Percentiles rank a stretch among this genome's conserved stretches.
Evolutionary conservation across 2,329 filamentous ascomycete species (phyloP).

Genomic region (Coleophoma eucalyptorum): DNA sequence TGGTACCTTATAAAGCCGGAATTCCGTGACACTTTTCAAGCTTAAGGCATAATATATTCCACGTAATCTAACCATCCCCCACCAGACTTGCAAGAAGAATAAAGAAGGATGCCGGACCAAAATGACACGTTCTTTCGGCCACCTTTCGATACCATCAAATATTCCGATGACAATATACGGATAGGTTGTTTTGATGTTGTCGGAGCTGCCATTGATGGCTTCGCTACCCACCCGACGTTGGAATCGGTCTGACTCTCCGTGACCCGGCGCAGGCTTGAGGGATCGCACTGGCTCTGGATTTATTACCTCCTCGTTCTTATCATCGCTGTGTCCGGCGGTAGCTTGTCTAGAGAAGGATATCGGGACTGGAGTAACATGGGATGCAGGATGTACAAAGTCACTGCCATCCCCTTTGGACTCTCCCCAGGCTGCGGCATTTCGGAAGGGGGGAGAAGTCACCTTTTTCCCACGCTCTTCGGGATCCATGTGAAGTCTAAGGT

Average conservation of each 20-base stretch:
- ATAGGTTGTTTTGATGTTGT: not conserved
- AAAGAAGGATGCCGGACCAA: not conserved
- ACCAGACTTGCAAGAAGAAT: not conserved
- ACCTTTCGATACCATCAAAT: not conserved
- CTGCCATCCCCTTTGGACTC: not conserved
- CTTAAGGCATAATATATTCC: not conserved
- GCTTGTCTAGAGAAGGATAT: not conserved
- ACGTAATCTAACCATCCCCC: not conserved
- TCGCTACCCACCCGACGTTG: not conserved
- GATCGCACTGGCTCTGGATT: not conserved
- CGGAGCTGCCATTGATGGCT: not conserved
- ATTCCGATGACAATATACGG: not conserved
- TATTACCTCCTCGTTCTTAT: not conserved
- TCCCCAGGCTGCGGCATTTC: not conserved
- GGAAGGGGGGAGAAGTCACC: not conserved
- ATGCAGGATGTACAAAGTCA: not conserved
- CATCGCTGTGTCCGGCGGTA: not conserved
- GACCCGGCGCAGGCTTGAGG: not conserved
- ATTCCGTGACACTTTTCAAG: not conserved
- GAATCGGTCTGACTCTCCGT: not conserved
- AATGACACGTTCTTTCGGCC: not conserved
- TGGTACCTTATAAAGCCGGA: not conserved
- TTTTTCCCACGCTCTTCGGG: not conserved
- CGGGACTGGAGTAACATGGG: not conserved
- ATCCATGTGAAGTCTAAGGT: too few relatives aligned